phyloP scores from a whole-genome alignment of 192 early-diverging fungal species.

The Diversispora epigaea region DNA sequence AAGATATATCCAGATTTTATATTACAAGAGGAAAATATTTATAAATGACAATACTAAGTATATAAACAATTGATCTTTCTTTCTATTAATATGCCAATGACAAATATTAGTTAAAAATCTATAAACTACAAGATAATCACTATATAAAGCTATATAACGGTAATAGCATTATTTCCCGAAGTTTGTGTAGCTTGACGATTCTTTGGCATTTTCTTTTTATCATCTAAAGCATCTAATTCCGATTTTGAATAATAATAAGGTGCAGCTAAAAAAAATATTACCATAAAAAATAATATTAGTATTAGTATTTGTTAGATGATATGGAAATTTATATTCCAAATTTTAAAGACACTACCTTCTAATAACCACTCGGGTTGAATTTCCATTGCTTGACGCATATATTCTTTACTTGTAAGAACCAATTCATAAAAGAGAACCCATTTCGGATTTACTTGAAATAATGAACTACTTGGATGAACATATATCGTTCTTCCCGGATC shows the following conservation, averaged over 20 bases:
- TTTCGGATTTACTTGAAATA: constrained; percentile 79
- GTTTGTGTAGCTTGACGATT: constrained; percentile 12
- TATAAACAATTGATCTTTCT: too few species aligned
- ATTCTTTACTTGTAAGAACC: constrained; percentile 91
- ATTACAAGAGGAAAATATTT: too few species aligned
- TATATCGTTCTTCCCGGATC: constrained; percentile 79
- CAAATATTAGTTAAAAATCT: too few species aligned
- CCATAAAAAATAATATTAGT: not conserved
- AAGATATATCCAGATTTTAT: too few species aligned
- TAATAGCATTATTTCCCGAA: too few species aligned
- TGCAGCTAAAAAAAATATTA: constrained; percentile 4
- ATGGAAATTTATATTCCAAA: too few species aligned
- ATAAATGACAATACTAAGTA: too few species aligned
- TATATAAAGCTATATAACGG: too few species aligned
- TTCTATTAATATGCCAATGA: too few species aligned
- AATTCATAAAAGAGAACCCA: constrained; percentile 93
- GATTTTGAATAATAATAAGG: constrained; percentile 25
- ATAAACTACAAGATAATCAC: too few species aligned
- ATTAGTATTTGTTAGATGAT: not conserved
- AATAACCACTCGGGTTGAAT: constrained; percentile 84
- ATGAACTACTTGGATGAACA: constrained; percentile 87
- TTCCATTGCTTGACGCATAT: constrained; percentile 92
- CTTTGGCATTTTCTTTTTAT: constrained; percentile 33
- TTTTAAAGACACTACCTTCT: constrained; percentile 53
- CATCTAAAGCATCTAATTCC: constrained; percentile 21